Percentiles rank a stretch among this genome's conserved stretches.
Evolutionary conservation across 2,329 filamentous ascomycete genomes (phyloP).

Genomic region (Aspergillus udagawae): DNA sequence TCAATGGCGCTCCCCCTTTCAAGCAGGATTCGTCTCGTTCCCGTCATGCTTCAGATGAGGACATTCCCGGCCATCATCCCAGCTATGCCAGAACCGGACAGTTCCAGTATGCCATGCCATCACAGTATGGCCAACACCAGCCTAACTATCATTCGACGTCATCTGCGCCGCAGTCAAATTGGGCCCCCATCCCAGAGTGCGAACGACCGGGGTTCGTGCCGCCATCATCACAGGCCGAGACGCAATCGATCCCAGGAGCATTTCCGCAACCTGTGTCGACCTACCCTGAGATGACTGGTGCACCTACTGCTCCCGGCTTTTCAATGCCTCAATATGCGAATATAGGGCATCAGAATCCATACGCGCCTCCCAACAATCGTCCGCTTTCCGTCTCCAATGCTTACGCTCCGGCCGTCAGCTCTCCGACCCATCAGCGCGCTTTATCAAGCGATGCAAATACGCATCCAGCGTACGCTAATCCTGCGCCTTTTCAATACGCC

Average conservation of each 20-base stretch:
- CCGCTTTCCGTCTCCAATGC: constrained; percentile 10
- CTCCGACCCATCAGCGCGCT: constrained; percentile 28
- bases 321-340: constrained; percentile 32
- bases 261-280: constrained; percentile 24
- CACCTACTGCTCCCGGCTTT: constrained; percentile 17
- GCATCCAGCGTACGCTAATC: constrained; percentile 27
- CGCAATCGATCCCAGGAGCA: constrained; percentile 27
- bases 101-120: constrained; percentile 31
- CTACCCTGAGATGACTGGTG: constrained; percentile 17
- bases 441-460: constrained; percentile 24
- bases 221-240: constrained; percentile 27
- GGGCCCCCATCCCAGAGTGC: constrained; percentile 38
- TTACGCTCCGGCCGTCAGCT: constrained; percentile 9
- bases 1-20: constrained; percentile 5
- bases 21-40: constrained; percentile 9
- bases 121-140: constrained; percentile 15
- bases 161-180: constrained; percentile 23
- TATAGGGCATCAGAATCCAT: constrained; percentile 16
- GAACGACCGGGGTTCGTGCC: constrained; percentile 42
- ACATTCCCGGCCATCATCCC: constrained; percentile 23
- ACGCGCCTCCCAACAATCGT: constrained; percentile 16
- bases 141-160: constrained; percentile 14
- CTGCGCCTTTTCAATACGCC: constrained; percentile 35
- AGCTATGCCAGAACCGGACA: constrained; percentile 31
- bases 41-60: constrained; percentile 10